These are phyloP conservation scores for Aspergillus sp. DNA, from an alignment of 2,329 filamentous ascomycete species.

Conservation along the genomic window DNA sequence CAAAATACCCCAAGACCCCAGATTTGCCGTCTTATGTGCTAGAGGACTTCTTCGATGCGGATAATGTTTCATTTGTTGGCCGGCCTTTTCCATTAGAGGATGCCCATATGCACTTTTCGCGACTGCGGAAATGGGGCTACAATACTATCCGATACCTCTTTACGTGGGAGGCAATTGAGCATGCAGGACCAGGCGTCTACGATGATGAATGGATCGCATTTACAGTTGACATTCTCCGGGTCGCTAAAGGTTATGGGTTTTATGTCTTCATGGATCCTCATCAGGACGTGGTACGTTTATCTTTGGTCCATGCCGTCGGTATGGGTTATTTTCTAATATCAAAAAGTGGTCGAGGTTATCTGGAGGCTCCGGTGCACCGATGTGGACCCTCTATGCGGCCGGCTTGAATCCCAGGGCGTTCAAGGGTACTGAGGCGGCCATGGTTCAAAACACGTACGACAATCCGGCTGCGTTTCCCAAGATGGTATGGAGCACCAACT, in stretches of 20 bases:
- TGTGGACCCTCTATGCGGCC: constrained; percentile 96
- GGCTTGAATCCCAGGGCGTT: constrained; percentile 83
- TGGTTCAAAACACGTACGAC: constrained; percentile 90
- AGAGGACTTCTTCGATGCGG: constrained; percentile 81
- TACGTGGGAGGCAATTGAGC: constrained; percentile 98
- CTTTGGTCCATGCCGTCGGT: constrained; percentile 1
- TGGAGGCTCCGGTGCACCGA: constrained; percentile 86
- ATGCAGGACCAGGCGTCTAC: constrained; percentile 79
- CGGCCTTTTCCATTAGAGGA: constrained; percentile 77
- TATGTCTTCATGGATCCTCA: constrained; percentile 98
- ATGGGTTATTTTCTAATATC: constrained; percentile 17
- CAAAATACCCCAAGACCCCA: constrained; percentile 77
- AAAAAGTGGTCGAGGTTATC: constrained; percentile 81
- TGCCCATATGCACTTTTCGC: constrained; percentile 74
- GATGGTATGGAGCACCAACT: constrained; percentile 99
- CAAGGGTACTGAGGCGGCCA: constrained; percentile 74
- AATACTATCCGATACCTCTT: constrained; percentile 96
- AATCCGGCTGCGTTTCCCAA: constrained; percentile 82
- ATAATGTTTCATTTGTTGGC: constrained; percentile 79
- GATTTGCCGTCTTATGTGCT: constrained; percentile 69
- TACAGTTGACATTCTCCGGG: constrained; percentile 72
- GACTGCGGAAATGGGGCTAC: constrained; percentile 81
- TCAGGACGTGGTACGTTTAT: constrained; percentile 72
- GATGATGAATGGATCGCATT: constrained; percentile 90
- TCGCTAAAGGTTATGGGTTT: constrained; percentile 84